Evolutionary conservation across 139 green algal genomes (phyloP).

Genomic region (Ulvella scutata): DNA sequence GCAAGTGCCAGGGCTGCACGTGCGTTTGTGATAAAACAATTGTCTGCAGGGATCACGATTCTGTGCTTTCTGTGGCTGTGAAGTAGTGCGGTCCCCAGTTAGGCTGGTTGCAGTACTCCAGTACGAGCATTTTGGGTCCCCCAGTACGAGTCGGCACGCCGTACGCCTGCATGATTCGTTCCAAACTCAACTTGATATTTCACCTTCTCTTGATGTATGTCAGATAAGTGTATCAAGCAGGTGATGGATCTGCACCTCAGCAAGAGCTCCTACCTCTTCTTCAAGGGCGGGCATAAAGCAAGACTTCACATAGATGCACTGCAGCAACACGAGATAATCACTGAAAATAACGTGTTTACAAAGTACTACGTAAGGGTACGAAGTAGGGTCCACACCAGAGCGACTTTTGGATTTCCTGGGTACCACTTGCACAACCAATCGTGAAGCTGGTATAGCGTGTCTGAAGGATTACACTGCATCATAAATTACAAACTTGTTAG

Average conservation of each 20-base stretch:
- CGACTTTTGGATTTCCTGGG: neutral
- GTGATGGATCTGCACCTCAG: neutral
- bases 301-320: constrained; percentile 1
- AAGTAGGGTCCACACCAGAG: neutral
- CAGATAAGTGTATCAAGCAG: too few species aligned
- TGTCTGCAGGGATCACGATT: too few species aligned
- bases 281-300: neutral
- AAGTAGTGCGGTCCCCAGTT: neutral
- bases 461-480: neutral
- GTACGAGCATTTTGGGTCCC: neutral
- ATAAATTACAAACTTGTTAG: too few species aligned
- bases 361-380: neutral
- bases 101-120: neutral
- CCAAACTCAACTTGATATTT: neutral
- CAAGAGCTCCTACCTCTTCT: neutral
- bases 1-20: too few species aligned
- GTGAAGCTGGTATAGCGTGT: neutral
- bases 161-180: neutral
- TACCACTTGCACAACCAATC: neutral
- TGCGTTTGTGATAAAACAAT: too few species aligned
- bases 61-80: too few species aligned
- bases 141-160: neutral
- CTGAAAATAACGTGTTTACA: neutral
- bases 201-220: neutral
- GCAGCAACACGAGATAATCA: neutral